A percentile compares a stretch with the other conserved stretches of the same genome.
Evolutionary conservation across 148 eudicot genomes (phyloP).

Genomic region (Rhododendron williamsianum): DNA sequence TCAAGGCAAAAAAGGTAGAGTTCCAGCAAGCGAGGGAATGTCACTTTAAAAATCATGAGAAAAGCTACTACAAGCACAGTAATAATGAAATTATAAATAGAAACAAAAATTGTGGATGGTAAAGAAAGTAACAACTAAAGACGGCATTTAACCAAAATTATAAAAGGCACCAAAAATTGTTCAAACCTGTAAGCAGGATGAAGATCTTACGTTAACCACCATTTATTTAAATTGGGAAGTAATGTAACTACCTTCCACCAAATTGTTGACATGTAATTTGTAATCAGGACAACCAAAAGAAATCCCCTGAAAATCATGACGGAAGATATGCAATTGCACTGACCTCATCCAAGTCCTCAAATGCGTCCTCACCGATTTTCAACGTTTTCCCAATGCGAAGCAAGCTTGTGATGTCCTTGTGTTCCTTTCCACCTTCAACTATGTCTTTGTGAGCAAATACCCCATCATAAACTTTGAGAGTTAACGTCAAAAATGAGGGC

Average conservation of each 20-base stretch:
- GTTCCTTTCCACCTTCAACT: constrained; percentile 88
- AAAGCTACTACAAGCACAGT: background rate
- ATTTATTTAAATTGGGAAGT: too few relatives aligned
- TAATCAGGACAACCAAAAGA: background rate
- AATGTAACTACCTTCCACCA: background rate
- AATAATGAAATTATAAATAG: background rate
- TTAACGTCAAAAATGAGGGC: constrained; percentile 73
- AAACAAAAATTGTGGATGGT: background rate
- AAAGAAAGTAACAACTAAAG: background rate
- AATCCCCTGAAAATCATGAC: background rate
- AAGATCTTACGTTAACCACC: background rate
- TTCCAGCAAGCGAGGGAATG: background rate
- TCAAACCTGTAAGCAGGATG: background rate
- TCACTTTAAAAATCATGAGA: background rate
- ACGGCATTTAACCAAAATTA: background rate
- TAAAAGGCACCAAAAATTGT: background rate
- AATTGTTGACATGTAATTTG: background rate
- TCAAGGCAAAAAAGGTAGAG: background rate
- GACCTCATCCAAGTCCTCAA: constrained; percentile 97
- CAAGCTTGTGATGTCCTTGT: constrained; percentile 88
- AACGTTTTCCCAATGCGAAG: constrained; percentile 85
- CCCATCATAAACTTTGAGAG: constrained; percentile 82
- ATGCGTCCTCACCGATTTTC: constrained; percentile 83
- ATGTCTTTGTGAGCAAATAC: constrained; percentile 94
- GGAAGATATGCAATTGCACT: constrained; percentile 10